Percentiles rank a stretch among this genome's conserved stretches.
Evolutionary conservation across 352 stramenopile genomes (phyloP).

Genomic region (Phytophthora cajani): DNA sequence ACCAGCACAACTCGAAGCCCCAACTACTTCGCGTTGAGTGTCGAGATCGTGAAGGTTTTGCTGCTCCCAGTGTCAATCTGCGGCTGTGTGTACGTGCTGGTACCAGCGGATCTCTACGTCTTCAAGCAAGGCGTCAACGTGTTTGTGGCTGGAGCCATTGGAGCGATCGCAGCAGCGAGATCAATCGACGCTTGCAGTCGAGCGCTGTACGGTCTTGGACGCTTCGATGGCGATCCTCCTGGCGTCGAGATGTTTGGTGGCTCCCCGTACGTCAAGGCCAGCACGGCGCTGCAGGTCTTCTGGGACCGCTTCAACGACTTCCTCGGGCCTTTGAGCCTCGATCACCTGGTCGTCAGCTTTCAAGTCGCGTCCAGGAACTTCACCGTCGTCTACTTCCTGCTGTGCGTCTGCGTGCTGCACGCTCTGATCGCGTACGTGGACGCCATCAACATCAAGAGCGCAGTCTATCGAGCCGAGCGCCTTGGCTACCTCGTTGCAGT

Average conservation of each 20-base stretch:
- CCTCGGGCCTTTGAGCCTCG: slow-evolving; percentile 22
- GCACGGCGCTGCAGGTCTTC: slow-evolving; percentile 31
- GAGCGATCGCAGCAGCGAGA: slow-evolving; percentile 21
- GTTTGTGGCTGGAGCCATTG: slow-evolving; percentile 25
- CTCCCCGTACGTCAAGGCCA: slow-evolving; percentile 22
- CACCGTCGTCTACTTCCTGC: slow-evolving; percentile 29
- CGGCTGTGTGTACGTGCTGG: slow-evolving; percentile 18
- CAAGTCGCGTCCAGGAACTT: slow-evolving; percentile 16
- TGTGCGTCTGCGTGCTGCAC: slow-evolving; percentile 27
- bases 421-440: slow-evolving; percentile 29
- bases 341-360: slow-evolving; percentile 21
- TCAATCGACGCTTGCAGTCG: slow-evolving; percentile 20
- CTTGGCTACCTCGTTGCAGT: slow-evolving; percentile 31
- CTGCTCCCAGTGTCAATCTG: slow-evolving; percentile 21
- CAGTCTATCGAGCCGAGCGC: slow-evolving; percentile 19
- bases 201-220: slow-evolving; percentile 14
- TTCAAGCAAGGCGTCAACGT: slow-evolving; percentile 31
- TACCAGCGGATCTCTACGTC: slow-evolving; percentile 13
- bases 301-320: slow-evolving; percentile 40
- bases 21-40: slow-evolving; percentile 21
- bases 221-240: slow-evolving; percentile 3
- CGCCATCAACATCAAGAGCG: slow-evolving; percentile 20
- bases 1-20: not conserved
- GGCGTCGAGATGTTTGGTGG: slow-evolving; percentile 16
- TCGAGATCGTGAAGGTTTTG: slow-evolving; percentile 15